Percentiles rank a stretch among this genome's conserved stretches.
Conservation (phyloP, 371 early-diverging fungal species). For the Gilbertella persicaria region DNA sequence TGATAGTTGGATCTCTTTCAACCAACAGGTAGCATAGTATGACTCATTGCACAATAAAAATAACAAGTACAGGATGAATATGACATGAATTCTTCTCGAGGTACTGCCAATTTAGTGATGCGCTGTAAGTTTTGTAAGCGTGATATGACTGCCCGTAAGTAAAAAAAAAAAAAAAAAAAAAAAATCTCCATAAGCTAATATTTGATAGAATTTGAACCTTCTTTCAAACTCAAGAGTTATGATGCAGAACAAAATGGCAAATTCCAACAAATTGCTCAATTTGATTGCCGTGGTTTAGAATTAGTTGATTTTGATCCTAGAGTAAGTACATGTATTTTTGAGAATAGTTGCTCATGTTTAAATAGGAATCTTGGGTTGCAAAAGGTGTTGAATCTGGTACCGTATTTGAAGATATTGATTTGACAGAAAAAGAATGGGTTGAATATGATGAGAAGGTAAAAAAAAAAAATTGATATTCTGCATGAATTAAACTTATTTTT, state of each 20-base stretch:
- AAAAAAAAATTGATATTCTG: neutral
- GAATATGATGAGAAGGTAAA: slow-evolving; percentile 87
- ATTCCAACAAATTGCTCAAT: slow-evolving; percentile 64
- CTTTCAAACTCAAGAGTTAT: slow-evolving; percentile 62
- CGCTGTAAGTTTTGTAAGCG: slow-evolving; percentile 92
- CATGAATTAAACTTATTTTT: neutral
- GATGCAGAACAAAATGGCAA: slow-evolving; percentile 58
- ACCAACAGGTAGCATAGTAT: slow-evolving; percentile 54
- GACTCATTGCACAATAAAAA: neutral
- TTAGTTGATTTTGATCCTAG: slow-evolving; percentile 79
- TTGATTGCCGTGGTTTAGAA: slow-evolving; percentile 90
- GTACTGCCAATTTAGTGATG: slow-evolving; percentile 88
- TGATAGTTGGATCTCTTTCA: slow-evolving; percentile 76
- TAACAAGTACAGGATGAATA: slow-evolving; percentile 27
- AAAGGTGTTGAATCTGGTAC: slow-evolving; percentile 74
- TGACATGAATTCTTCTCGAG: slow-evolving; percentile 63
- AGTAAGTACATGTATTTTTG: slow-evolving; percentile 41
- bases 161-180: neutral
- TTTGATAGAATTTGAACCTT: slow-evolving; percentile 58
- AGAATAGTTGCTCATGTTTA: no score
- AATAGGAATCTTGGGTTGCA: slow-evolving; percentile 74
- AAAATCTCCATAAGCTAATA: neutral
- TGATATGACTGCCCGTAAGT: slow-evolving; percentile 71
- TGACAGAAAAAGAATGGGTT: slow-evolving; percentile 84
- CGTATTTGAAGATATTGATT: slow-evolving; percentile 78